Evolutionary conservation across 1,284 basidiomycete species (phyloP), one percentile per base, ranked within the genome.

Genomic region (Peniophora sp.): DNA sequence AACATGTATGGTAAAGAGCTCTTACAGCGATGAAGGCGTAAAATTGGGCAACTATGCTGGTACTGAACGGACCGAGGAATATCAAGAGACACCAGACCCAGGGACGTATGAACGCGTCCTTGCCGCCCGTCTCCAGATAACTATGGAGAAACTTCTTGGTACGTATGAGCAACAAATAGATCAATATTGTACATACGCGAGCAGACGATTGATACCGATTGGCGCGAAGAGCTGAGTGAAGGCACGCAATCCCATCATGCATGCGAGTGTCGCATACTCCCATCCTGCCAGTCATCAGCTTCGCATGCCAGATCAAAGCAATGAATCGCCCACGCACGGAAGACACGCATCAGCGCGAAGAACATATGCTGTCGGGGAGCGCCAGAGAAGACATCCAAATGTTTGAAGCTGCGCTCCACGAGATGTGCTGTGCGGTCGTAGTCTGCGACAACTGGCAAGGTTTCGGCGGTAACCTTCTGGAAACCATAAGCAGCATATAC

Each of bases 21-120:
- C 70, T 53, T 56, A 74, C 73, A 11, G 66, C 65, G 45, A 75
- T 59, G 58, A 71, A 78, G 38, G 77, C 70, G 52, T 76, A 81
- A 69, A 72, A 75, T 52, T 83, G 70, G 45, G 68, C 63, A 8
- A 60, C 60, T 8, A 71, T 48, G 3, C 68, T 68, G 12, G 66
- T 66, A 45, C 72, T 27, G 12, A 77, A 59, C 2, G 83, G 83
- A 8, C 79, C 84, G 2, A 81, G 19, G 62, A 85, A 80, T 10
- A 89, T 70, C 60, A 74, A 69, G 2, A 66, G 44, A 35, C 88
- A 75, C 85, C 86, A 89, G 19, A 86, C 73, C 75, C 69, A 74
- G 0, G 78, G 77, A 11, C 68, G 62, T 39, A 78, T 62, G 2
- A 58, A 55, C 0, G 68, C 65, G 9, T 57, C 66, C n/a, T 66